Percentiles rank a stretch among this genome's conserved stretches.
These are phyloP conservation scores for Citrus medica DNA, from an alignment of 345 rosid genomes.

Conservation along the genomic window DNA sequence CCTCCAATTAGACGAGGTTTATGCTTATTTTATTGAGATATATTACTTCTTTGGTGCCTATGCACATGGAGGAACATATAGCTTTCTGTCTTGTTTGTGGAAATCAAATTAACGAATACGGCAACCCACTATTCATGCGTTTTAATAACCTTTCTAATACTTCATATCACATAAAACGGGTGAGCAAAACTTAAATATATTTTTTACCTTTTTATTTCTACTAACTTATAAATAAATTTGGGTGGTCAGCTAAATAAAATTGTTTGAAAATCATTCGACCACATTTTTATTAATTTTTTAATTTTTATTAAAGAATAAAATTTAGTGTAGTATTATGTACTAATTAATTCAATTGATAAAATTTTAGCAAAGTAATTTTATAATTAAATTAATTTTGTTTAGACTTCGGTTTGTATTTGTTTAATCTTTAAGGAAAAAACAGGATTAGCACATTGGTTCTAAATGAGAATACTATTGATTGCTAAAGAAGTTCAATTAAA, in stretches of 20 bases:
- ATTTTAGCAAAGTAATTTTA: neutral
- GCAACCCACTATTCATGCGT: neutral
- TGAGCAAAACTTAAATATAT: too few species aligned
- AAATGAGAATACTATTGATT: neutral
- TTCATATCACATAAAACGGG: too few species aligned
- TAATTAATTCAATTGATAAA: neutral
- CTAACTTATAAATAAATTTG: fast-evolving
- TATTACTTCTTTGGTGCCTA: neutral
- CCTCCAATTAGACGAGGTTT: neutral
- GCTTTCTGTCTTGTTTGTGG: neutral
- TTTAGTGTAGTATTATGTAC: neutral
- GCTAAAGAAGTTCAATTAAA: neutral
- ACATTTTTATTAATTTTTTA: neutral
- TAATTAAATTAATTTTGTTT: neutral
- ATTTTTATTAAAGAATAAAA: neutral
- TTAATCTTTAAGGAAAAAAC: too few species aligned
- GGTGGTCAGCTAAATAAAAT: fast-evolving
- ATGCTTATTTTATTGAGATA: neutral
- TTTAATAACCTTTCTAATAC: neutral
- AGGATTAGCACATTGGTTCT: neutral
- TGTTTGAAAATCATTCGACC: too few species aligned
- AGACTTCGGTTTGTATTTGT: too few species aligned
- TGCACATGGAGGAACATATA: slow-evolving; percentile 6
- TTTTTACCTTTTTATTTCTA: too few species aligned
- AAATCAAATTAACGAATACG: neutral